Base-by-base conservation (phyloP, 352 stramenopile species). In the Pythium vanterpoolii region DNA sequence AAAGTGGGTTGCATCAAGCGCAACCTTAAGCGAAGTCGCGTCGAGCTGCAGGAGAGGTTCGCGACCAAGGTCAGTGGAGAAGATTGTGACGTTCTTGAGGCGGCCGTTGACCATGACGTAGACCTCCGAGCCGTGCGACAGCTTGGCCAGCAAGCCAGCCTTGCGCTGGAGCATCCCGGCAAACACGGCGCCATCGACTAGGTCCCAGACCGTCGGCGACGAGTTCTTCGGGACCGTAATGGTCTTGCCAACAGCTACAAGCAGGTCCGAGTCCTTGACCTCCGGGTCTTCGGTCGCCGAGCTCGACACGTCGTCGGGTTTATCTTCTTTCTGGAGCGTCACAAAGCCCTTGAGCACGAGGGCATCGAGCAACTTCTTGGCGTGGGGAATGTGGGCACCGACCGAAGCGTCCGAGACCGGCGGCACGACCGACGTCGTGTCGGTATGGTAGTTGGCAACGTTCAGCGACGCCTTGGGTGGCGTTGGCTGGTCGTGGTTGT, bases 41-140 rank as follows among this genome's bases (percentile, higher is more conserved):
- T 55, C 31, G 19, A 63, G 77, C 62, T 78, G 64, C 13, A 75
- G 72, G 1, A 71, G 67, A 21, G 71, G 61, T 16, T 38, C 13
- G 48, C 61, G 61, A 1, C 53, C 60, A 14, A 61, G 33, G 46
- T 58, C 42, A 5, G 76, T 68, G 5, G 69, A 44, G 9, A 85
- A 85, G 5, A 87, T 33, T 5, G 64, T 67, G 44, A 85, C 55
- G 61, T 62, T 70, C 68, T 83, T 77, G 18, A 60, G 34, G 34
- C 72, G 66, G 28, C 76, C 67, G 56, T 87, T 84, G 3, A 60
- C 71, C 31, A 76, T 69, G 0, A 66, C 47, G 53, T 83, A 80
- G 34, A 78, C 75, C 60, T 85, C 74, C 40, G 83, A 79, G 53
- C 74, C 73, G 46, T 81, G 73, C 5, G 71, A 85, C 40, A 87